Percentiles rank a stretch among this genome's conserved stretches.
Evolutionary conservation across 495 filamentous ascomycete species (phyloP).

Genomic region (Hypoxylon lienhwacheense): DNA sequence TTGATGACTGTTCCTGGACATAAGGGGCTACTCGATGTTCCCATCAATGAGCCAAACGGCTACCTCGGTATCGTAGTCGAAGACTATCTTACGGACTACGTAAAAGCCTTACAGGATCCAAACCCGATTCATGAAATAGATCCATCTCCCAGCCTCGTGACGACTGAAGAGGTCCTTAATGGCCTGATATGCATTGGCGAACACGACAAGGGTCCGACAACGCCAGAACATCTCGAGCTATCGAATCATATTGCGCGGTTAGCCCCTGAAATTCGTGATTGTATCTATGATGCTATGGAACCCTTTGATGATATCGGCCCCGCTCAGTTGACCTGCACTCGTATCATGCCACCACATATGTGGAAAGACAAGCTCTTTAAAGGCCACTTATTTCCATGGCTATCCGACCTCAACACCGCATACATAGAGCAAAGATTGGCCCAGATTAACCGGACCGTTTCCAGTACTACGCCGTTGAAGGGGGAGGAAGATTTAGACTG

Average conservation of each 20-base stretch:
- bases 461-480: not conserved
- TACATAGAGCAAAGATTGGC: not conserved
- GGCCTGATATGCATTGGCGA: not conserved
- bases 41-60: not conserved
- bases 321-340: slow-evolving; percentile 3
- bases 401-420: slow-evolving; percentile 15
- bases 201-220: not conserved
- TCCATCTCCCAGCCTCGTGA: not conserved
- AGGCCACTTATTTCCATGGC: slow-evolving; percentile 26
- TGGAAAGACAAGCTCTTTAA: slow-evolving; percentile 21
- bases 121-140: not conserved
- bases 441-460: not conserved
- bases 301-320: slow-evolving; percentile 15
- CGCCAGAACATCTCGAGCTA: not conserved
- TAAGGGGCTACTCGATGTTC: not conserved
- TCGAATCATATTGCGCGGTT: not conserved
- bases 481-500: slow-evolving; percentile 22
- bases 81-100: not conserved
- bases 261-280: not conserved
- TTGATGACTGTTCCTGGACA: not conserved
- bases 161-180: not conserved
- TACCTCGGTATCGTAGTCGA: not conserved
- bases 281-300: slow-evolving; percentile 3
- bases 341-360: slow-evolving; percentile 8
- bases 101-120: no score